Percentiles rank a stretch among this genome's conserved stretches.
Conservation (phyloP, 73 alveolate genomes). For the Tetrahymena malaccensis region DNA sequence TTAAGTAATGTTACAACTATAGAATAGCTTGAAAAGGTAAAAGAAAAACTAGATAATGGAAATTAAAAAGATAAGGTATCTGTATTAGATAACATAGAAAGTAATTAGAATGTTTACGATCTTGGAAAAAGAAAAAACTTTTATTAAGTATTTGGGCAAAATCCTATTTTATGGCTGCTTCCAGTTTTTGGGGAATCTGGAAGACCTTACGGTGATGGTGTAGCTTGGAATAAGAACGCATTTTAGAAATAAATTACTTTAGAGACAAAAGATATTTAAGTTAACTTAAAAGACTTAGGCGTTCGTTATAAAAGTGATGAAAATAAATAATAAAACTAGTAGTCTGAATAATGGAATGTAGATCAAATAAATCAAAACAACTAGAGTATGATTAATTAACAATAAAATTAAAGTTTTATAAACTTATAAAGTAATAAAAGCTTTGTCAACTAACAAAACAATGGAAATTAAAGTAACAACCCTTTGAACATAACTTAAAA, state of each 20-base stretch:
- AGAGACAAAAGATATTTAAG: neutral
- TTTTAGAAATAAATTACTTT: neutral
- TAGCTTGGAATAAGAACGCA: neutral
- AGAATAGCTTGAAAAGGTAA: slow-evolving; percentile 35
- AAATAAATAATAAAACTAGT: neutral
- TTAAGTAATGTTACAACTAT: slow-evolving; percentile 43
- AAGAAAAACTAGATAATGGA: slow-evolving; percentile 19
- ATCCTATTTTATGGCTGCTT: slow-evolving; percentile 17
- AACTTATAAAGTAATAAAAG: too few relatives aligned
- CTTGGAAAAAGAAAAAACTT: slow-evolving; percentile 3
- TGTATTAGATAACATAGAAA: slow-evolving; percentile 30
- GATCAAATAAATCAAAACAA: neutral
- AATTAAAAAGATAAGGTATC: slow-evolving; percentile 67
- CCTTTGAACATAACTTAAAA: neutral
- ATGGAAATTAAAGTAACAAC: neutral
- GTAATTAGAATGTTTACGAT: neutral
- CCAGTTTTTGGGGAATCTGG: slow-evolving; percentile 28
- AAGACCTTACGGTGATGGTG: slow-evolving; percentile 41
- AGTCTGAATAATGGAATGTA: neutral
- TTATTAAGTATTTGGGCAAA: slow-evolving; percentile 29
- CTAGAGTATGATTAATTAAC: neutral
- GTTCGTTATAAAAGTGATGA: neutral
- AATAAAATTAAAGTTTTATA: neutral
- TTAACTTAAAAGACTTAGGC: neutral
- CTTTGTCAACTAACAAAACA: neutral